Evolutionary conservation across 805 yeast species (phyloP).

Genomic region (Huiozyma naganishii): DNA sequence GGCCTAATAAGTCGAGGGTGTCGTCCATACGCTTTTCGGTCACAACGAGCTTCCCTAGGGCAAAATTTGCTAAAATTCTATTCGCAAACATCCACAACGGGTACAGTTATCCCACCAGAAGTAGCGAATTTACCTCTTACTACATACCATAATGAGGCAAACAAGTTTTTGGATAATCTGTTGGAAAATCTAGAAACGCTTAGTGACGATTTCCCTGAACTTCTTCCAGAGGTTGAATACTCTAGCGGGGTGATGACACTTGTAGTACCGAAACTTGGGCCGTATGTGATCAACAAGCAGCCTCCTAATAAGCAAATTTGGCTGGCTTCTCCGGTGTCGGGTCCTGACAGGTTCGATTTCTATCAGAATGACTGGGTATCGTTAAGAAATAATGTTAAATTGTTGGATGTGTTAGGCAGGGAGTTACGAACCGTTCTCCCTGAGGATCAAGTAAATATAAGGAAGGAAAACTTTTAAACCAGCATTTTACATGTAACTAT

Average conservation of each 20-base stretch:
- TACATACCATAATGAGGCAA: constrained; percentile 56
- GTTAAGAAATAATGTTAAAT: constrained; percentile 47
- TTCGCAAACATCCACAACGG: constrained; percentile 35
- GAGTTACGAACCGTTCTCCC: constrained; percentile 34
- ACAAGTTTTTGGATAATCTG: constrained; percentile 57
- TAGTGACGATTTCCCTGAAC: constrained; percentile 47
- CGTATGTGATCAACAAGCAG: constrained; percentile 90
- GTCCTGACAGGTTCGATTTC: constrained; percentile 80
- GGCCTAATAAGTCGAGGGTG: too few relatives aligned
- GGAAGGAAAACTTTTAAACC: neutral
- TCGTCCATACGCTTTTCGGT: too few relatives aligned
- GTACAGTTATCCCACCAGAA: constrained; percentile 40
- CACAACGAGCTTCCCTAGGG: too few relatives aligned
- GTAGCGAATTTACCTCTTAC: constrained; percentile 37
- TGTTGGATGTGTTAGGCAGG: constrained; percentile 36
- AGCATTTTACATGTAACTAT: neutral
- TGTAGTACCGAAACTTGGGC: constrained; percentile 58
- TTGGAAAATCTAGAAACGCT: constrained; percentile 58
- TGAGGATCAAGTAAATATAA: neutral
- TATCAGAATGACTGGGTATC: constrained; percentile 71
- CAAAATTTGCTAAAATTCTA: neutral
- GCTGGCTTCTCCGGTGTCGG: constrained; percentile 88
- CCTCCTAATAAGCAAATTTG: constrained; percentile 97
- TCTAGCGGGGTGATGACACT: constrained; percentile 78
- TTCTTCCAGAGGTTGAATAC: constrained; percentile 62